Conservation (phyloP, 257 asterid species). For the Solanum arcanum region DNA sequence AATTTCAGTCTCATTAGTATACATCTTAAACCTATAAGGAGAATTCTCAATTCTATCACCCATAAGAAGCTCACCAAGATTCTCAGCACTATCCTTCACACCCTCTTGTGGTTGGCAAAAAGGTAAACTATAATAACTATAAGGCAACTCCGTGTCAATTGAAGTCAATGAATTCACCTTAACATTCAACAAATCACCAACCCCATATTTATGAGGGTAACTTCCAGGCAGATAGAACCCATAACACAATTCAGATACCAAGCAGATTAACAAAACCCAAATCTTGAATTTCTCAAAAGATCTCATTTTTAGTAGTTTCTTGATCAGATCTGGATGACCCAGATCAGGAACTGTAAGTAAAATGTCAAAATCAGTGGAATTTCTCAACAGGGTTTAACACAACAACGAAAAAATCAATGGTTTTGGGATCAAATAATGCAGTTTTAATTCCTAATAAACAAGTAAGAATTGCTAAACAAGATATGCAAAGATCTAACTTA, state of each 20-base stretch:
- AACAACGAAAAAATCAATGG: not conserved
- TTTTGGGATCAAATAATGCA: not conserved
- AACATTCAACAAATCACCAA: constrained; percentile 65
- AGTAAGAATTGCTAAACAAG: not conserved
- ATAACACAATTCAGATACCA: constrained; percentile 32
- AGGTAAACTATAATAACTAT: constrained; percentile 72
- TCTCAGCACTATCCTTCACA: constrained; percentile 76
- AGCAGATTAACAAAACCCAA: constrained; percentile 39
- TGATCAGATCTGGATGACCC: constrained; percentile 43
- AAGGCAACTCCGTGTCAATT: constrained; percentile 80
- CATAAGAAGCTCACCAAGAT: constrained; percentile 91
- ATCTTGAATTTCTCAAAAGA: constrained; percentile 39
- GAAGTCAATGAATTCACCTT: constrained; percentile 87
- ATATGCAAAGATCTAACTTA: not conserved
- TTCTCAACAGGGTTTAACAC: not conserved
- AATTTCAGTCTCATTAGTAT: constrained; percentile 52
- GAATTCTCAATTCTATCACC: constrained; percentile 93
- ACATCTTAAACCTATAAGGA: constrained; percentile 78
- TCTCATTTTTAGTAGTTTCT: constrained; percentile 39
- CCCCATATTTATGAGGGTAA: constrained; percentile 67
- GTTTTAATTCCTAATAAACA: not conserved
- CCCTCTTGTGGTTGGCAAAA: constrained; percentile 68
- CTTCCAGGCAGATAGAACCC: constrained; percentile 91
- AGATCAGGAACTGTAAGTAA: constrained; percentile 26
- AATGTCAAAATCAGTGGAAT: constrained; percentile 10